Base-by-base conservation (phyloP, 2,329 filamentous ascomycete genomes). In the Trichophyton verrucosum region DNA sequence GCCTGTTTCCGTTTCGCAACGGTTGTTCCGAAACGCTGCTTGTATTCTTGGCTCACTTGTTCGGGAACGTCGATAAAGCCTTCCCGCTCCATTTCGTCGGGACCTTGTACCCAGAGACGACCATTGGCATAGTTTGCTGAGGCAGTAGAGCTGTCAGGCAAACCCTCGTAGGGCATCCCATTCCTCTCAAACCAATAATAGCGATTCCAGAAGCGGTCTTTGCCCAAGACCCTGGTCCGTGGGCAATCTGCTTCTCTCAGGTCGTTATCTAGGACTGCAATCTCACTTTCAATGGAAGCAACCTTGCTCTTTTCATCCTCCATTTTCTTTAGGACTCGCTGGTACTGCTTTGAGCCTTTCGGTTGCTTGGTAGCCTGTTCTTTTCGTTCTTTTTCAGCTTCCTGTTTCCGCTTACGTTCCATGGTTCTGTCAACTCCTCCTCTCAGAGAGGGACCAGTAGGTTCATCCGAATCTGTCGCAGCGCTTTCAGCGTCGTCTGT, bases 101-200 rank as follows among this genome's bases (percentile, higher is more conserved):
- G 94, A 0, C 94, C 94, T 74, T 99, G 94, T 13, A 99, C 86
- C 94, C 94, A 99, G 61, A 99, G 82, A 62, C 92, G 89, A 7
- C 90, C 94, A 71, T 97, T 99, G 46, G 92, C 91, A 70, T 97
- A 99, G 7, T 83, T 86, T 22, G 92, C 91, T 53, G 85, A 80
- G 0, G 90, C 88, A 1, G 92, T 97, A 15, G 91, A 96, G 73
- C 90, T 95, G 65, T 82, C 84, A 0, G 91, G 91, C 60, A 96
- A 80, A 3, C 94, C 94, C 36, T 82, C 90, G 69, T 92, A 96
- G 0, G 94, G 94, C 91, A 97, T 97, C 24, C 91, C 94, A 69
- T 97, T 99, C 64, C 92, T 87, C 75, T 99, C 94, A 72, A 97
- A 96, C 92, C 94, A 99, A 79, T 95, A 97, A 75, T 97, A 99